Conservation (phyloP, 2,329 filamentous ascomycete genomes). For the Penicillium sp. region DNA sequence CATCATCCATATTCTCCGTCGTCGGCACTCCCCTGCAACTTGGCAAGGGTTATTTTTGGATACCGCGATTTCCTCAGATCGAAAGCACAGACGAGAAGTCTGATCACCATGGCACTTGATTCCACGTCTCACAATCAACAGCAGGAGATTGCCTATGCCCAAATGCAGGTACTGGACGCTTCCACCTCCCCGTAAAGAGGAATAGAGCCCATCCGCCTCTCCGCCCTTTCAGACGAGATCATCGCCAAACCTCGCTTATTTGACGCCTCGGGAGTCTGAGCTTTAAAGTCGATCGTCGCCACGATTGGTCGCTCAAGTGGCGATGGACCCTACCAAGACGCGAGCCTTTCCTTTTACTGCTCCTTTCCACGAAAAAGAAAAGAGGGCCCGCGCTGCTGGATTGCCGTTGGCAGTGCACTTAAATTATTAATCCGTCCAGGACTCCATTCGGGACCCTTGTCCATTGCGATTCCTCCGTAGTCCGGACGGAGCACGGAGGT, state of each 20-base stretch:
- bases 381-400: background rate
- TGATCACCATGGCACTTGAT: background rate
- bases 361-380: slow-evolving; percentile 19
- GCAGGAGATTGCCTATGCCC: background rate
- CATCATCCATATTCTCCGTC: background rate
- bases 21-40: background rate
- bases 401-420: background rate
- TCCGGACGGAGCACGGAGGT: background rate
- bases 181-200: background rate
- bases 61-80: background rate
- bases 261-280: slow-evolving; percentile 16
- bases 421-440: background rate
- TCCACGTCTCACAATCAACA: background rate
- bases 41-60: slow-evolving; percentile 4
- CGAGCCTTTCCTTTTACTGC: slow-evolving; percentile 26
- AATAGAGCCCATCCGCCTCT: background rate
- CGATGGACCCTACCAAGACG: slow-evolving; percentile 18
- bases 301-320: slow-evolving; percentile 9
- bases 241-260: slow-evolving; percentile 15
- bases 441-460: background rate
- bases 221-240: background rate
- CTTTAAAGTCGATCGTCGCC: slow-evolving; percentile 5
- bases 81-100: background rate
- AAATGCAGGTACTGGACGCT: slow-evolving; percentile 1
- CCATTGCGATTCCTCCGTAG: background rate